phyloP scores from a whole-genome alignment of 2,329 filamentous ascomycete genomes.

The Ascochyta viciae-villosae region DNA sequence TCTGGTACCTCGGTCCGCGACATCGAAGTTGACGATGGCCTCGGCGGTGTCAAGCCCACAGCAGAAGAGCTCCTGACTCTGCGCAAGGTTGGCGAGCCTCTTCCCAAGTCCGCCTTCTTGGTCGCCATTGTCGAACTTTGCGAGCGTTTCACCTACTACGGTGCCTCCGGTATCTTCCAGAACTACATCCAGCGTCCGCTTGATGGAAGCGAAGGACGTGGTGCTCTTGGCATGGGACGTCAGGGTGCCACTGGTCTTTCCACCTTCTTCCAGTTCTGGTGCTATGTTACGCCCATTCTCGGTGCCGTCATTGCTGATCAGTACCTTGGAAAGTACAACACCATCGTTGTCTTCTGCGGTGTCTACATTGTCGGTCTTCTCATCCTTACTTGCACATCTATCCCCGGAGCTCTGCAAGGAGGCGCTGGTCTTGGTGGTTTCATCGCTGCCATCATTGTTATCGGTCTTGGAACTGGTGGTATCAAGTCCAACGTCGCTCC shows the following conservation, averaged over 20 bases:
- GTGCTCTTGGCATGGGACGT: conserved; percentile 54
- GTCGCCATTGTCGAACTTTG: conserved; percentile 59
- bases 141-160: conserved; percentile 59
- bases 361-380: conserved; percentile 72
- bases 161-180: conserved; percentile 57
- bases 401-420: conserved; percentile 68
- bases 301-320: conserved; percentile 69
- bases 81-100: conserved; percentile 55
- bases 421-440: conserved; percentile 70
- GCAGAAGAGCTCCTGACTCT: conserved; percentile 53
- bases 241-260: conserved; percentile 55
- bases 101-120: conserved; percentile 56
- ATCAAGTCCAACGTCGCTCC: conserved; percentile 80
- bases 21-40: conserved; percentile 34
- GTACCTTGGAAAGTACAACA: conserved; percentile 74
- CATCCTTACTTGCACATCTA: conserved; percentile 70
- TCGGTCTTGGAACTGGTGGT: conserved; percentile 77
- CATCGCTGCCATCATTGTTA: conserved; percentile 66
- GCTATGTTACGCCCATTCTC: conserved; percentile 52
- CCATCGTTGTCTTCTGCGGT: conserved; percentile 70
- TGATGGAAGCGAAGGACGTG: conserved; percentile 48
- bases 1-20: conserved; percentile 25
- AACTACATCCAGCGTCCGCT: conserved; percentile 57
- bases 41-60: conserved; percentile 49
- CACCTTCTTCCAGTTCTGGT: conserved; percentile 55